Evolutionary conservation across 2,329 filamentous ascomycete genomes (phyloP).

Genomic region (Trichoderma atroviride): DNA sequence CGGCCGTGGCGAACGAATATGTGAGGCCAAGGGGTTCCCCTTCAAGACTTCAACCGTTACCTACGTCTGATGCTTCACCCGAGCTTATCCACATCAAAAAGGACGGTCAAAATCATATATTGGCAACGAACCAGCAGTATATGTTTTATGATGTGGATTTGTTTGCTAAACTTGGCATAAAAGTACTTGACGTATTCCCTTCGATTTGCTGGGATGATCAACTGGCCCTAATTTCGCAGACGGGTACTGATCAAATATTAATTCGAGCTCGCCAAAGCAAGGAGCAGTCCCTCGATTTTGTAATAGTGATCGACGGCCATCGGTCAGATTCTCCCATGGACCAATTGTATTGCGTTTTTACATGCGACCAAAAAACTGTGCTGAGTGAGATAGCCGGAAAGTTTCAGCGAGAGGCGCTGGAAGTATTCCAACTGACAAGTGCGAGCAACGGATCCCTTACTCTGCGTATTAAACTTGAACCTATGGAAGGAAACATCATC

Average conservation of each 20-base stretch:
- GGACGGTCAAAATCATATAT: neutral
- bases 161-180: conserved; percentile 1
- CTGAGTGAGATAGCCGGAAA: neutral
- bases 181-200: conserved; percentile 6
- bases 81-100: conserved; percentile 16
- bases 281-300: neutral
- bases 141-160: conserved; percentile 11
- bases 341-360: neutral
- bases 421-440: neutral
- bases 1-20: conserved; percentile 9
- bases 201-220: conserved; percentile 17
- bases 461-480: conserved; percentile 1
- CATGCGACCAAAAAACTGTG: conserved; percentile 8
- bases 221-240: neutral
- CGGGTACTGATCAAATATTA: neutral
- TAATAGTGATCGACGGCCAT: conserved; percentile 10
- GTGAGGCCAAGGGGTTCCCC: neutral
- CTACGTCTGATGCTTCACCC: neutral
- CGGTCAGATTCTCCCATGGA: neutral
- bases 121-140: neutral
- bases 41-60: neutral
- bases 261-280: neutral
- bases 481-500: neutral
- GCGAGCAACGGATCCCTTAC: conserved; percentile 22
- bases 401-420: neutral